A percentile compares a stretch with the other conserved stretches of the same genome.
Conservation (phyloP, 1,284 basidiomycete genomes). For the Amylostereum areolatum region DNA sequence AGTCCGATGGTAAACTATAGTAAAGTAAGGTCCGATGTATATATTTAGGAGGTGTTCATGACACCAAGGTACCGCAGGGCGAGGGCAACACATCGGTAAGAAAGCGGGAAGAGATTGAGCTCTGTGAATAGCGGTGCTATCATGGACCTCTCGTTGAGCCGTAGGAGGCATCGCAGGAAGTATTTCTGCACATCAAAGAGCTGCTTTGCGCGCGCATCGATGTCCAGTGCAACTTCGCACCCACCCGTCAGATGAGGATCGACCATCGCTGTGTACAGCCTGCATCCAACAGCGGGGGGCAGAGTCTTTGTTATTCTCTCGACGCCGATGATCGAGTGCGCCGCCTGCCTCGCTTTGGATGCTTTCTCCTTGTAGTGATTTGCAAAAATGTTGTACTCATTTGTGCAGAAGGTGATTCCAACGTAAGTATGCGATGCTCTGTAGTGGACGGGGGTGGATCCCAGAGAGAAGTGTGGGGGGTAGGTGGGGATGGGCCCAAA, state of each 20-base stretch:
- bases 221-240: neutral
- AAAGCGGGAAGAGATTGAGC: neutral
- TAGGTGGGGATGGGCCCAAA: constrained; percentile 9
- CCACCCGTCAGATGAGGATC: constrained; percentile 14
- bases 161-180: neutral
- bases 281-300: constrained; percentile 8
- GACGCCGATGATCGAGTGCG: constrained; percentile 14
- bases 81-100: neutral
- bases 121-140: neutral
- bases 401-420: constrained; percentile 12
- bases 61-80: neutral
- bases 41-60: too few relatives aligned
- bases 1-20: too few relatives aligned
- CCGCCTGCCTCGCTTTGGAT: constrained; percentile 12
- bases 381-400: constrained; percentile 12
- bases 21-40: too few relatives aligned
- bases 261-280: constrained; percentile 22
- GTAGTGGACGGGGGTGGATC: neutral
- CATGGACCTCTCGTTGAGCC: neutral
- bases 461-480: neutral
- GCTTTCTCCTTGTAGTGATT: constrained; percentile 17
- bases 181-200: neutral
- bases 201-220: neutral
- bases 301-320: too few relatives aligned
- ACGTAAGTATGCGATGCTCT: constrained; percentile 14